Evolutionary conservation across 208 protist genomes (phyloP), one percentile per base, ranked within the genome.

Genomic region (Crithidia brevicula): DNA sequence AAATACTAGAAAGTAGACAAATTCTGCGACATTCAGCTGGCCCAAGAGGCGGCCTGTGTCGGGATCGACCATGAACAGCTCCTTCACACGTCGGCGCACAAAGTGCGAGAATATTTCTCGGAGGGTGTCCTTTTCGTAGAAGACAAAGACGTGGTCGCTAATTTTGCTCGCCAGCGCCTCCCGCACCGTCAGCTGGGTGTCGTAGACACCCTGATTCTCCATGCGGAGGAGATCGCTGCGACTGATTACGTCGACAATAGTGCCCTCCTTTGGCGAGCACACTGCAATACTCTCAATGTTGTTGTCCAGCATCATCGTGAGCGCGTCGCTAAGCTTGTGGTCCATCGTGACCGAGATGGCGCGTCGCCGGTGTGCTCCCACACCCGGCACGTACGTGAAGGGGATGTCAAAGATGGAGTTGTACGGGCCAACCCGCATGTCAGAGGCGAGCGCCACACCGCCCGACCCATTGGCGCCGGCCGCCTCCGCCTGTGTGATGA

Each of bases 201-300:
- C 82, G 71, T 97, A 97, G 27, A 92, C 88, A n/a, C 92, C 92
- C 49, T 93, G 83, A 59, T 93, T 79, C 67, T 97, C 89, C 76
- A 97, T 95, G 15, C 85, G 81, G 47, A 97, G 82, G 0, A 94
- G 61, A 56, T 97, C 92, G 51, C 81, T 91, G 42, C 89, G 83
- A 16, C 82, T 89, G 45, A 97, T 84, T 10, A 95, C 85, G 46
- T 94, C 88, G n/a, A 94, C 34, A 43, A 96, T 85, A 28, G 83
- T 73, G 20, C 61, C 50, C 27, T 83, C 81, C 28, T 83, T 78
- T 18, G 75, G 79, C 31, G 77, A 53, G 49, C 66, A 72, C 49
- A 88, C 88, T 8, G 89, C 85, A 23, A 97, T 87, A 49, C 69
- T 77, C 33, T 97, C 88, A 43, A 90, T 83, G 49, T 85, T 67